A percentile compares a stretch with the other conserved stretches of the same genome.
Conservation (phyloP, 2,329 filamentous ascomycete genomes). For the Ophiostoma triangulosporum region DNA sequence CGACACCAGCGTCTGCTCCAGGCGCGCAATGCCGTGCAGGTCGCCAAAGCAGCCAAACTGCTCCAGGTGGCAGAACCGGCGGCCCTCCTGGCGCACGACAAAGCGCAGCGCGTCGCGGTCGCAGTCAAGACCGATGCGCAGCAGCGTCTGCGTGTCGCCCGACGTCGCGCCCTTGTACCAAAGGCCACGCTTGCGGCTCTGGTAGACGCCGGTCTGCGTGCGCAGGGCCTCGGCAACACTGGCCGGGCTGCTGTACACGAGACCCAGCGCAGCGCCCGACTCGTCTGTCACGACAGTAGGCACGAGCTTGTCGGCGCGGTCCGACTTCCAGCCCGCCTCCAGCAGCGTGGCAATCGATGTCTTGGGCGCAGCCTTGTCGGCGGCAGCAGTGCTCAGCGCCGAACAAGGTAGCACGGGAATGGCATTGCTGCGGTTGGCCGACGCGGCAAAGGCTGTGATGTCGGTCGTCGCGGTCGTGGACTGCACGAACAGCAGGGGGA, state of each 20-base stretch:
- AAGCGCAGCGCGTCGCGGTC: constrained; percentile 89
- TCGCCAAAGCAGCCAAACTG: constrained; percentile 88
- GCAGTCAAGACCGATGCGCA: constrained; percentile 78
- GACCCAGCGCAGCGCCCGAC: constrained; percentile 65
- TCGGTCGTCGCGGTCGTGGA: constrained; percentile 28
- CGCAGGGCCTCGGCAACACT: constrained; percentile 77
- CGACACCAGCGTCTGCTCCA: constrained; percentile 75
- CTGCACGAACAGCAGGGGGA: constrained; percentile 37
- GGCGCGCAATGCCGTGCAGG: constrained; percentile 63
- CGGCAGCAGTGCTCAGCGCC: constrained; percentile 59
- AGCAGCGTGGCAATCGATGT: constrained; percentile 60
- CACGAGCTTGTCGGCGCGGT: constrained; percentile 70
- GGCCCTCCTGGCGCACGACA: constrained; percentile 75
- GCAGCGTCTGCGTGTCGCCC: constrained; percentile 80
- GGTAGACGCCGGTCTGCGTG: constrained; percentile 73
- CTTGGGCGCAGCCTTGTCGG: constrained; percentile 35
- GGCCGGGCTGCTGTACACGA: constrained; percentile 90
- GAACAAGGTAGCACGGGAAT: constrained; percentile 65
- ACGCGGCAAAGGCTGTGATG: constrained; percentile 32
- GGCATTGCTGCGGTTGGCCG: constrained; percentile 37
- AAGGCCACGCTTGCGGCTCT: constrained; percentile 85
- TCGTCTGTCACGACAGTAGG: constrained; percentile 89
- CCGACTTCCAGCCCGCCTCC: constrained; percentile 62
- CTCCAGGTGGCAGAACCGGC: constrained; percentile 82
- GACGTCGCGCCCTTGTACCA: constrained; percentile 97